Conservation (phyloP, 2,329 filamentous ascomycete genomes). For the Pestalotiopsis sp. region DNA sequence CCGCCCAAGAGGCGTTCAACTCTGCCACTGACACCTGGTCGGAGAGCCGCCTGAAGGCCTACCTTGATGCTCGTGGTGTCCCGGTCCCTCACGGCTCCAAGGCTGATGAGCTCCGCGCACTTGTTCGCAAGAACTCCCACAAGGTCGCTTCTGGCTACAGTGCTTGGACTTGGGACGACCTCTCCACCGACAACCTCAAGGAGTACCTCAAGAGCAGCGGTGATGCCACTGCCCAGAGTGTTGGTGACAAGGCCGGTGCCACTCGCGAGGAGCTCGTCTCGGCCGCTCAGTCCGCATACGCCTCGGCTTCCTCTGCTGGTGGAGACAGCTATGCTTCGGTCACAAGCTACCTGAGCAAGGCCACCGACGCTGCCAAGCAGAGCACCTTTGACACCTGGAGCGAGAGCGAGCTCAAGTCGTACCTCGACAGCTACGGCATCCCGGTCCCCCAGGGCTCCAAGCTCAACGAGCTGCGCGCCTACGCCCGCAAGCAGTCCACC, state of each 20-base stretch:
- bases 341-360: constrained; percentile 69
- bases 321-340: constrained; percentile 65
- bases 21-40: constrained; percentile 66
- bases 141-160: constrained; percentile 69
- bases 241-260: constrained; percentile 62
- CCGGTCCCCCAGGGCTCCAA: constrained; percentile 67
- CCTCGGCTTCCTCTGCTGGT: constrained; percentile 60
- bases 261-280: constrained; percentile 75
- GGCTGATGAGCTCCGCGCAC: constrained; percentile 72
- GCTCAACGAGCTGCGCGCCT: constrained; percentile 69
- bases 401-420: constrained; percentile 73
- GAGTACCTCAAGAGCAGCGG: constrained; percentile 55
- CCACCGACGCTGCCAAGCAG: constrained; percentile 67
- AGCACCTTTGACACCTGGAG: constrained; percentile 74
- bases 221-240: constrained; percentile 58
- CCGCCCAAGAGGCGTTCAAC: constrained; percentile 69
- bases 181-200: constrained; percentile 72
- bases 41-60: constrained; percentile 76
- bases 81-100: constrained; percentile 74
- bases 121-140: constrained; percentile 74
- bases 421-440: constrained; percentile 79
- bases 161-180: constrained; percentile 80
- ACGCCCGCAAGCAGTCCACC: constrained; percentile 72
- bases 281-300: constrained; percentile 63
- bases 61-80: constrained; percentile 75